Evolutionary conservation across 169 alveolate species (phyloP).

Genomic region (Eimeria mitis): DNA sequence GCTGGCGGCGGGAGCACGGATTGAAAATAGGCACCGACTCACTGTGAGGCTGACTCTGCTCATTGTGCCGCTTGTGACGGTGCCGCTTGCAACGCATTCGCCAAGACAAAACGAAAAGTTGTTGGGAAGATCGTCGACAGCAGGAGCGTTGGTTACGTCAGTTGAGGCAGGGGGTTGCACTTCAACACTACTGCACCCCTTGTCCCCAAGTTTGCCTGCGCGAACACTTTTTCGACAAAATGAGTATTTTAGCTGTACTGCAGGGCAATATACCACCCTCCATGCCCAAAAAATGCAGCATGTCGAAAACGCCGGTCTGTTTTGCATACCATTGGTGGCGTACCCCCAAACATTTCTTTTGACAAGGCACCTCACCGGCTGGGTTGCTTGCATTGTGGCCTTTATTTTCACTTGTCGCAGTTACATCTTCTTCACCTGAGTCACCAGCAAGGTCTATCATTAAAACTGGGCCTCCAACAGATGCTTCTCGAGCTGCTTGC

Average conservation of each 20-base stretch:
- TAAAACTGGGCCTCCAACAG: neutral
- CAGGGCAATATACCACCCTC: neutral
- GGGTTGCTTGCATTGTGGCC: neutral
- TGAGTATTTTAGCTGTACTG: neutral
- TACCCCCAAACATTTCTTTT: neutral
- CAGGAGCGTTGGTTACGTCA: neutral
- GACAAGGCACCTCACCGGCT: neutral
- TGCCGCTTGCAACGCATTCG: slow-evolving; percentile 60
- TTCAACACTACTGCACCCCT: neutral
- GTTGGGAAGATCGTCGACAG: slow-evolving; percentile 32
- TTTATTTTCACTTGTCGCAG: neutral
- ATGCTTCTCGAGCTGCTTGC: neutral
- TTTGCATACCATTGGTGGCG: neutral
- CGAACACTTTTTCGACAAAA: neutral
- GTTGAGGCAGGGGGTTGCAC: neutral
- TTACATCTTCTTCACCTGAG: slow-evolving; percentile 36
- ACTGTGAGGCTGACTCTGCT: slow-evolving; percentile 63
- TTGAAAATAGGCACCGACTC: neutral
- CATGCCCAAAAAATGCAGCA: neutral
- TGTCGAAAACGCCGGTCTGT: neutral
- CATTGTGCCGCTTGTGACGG: slow-evolving; percentile 67
- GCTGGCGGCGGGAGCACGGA: neutral
- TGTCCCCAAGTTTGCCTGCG: neutral
- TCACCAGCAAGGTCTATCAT: slow-evolving; percentile 60
- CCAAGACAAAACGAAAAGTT: slow-evolving; percentile 42